These are phyloP conservation scores for Naganishia antarctica DNA, from an alignment of 768 basidiomycete species.

Conservation along the genomic window DNA sequence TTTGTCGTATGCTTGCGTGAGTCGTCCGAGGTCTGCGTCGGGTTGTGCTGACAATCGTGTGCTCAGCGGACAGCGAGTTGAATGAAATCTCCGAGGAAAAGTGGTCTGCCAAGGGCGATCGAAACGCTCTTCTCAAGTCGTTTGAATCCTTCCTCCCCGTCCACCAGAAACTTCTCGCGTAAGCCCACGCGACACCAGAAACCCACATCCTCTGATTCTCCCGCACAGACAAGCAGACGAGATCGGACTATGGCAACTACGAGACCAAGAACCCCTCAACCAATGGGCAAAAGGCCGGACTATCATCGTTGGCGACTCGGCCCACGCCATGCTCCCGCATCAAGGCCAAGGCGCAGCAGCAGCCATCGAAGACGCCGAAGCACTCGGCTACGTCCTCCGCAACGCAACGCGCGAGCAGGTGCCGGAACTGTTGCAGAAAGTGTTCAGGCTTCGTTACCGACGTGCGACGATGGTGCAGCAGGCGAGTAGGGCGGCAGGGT, in stretches of 20 bases:
- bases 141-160: constrained; percentile 30
- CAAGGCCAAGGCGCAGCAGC: constrained; percentile 34
- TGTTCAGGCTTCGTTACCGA: constrained; percentile 29
- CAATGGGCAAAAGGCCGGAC: constrained; percentile 28
- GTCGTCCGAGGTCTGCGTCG: background rate
- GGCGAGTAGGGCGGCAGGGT: constrained; percentile 27
- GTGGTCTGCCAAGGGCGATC: constrained; percentile 29
- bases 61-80: constrained; percentile 31
- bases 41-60: background rate
- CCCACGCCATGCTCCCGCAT: constrained; percentile 31
- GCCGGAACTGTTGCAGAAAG: constrained; percentile 25
- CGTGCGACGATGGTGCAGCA: constrained; percentile 32
- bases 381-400: constrained; percentile 28
- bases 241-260: constrained; percentile 33
- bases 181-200: background rate
- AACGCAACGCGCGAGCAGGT: constrained; percentile 13
- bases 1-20: constrained; percentile 30
- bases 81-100: constrained; percentile 28
- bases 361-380: constrained; percentile 35
- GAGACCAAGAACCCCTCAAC: constrained; percentile 31
- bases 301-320: constrained; percentile 33
- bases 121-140: constrained; percentile 25
- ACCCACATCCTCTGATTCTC: background rate
- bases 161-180: constrained; percentile 30
- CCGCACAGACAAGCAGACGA: constrained; percentile 20